A percentile compares a stretch with the other conserved stretches of the same genome.
These are phyloP conservation scores for Verticillium klebahnii DNA, from an alignment of 2,329 filamentous ascomycete genomes.

Conservation along the genomic window DNA sequence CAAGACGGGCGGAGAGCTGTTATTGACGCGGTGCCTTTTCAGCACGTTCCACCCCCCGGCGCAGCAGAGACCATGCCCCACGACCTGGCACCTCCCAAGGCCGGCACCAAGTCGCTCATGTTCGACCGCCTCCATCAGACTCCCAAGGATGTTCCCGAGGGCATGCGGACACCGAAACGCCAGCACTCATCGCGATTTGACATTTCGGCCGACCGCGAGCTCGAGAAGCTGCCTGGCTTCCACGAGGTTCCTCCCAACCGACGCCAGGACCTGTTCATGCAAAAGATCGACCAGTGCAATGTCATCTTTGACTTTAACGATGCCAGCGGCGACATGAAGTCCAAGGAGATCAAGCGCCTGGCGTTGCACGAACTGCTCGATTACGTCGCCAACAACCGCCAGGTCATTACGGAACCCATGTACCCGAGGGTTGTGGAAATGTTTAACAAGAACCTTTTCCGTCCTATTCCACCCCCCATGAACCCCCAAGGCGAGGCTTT, in stretches of 20 bases:
- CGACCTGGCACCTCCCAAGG: conserved; percentile 90
- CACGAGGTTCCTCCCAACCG: conserved; percentile 95
- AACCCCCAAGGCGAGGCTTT: conserved; percentile 98
- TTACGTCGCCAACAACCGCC: conserved; percentile 97
- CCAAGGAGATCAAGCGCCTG: conserved; percentile 97
- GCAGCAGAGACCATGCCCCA: conserved; percentile 97
- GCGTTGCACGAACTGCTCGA: conserved; percentile 94
- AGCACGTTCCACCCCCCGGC: conserved; percentile 91
- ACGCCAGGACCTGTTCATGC: conserved; percentile 96
- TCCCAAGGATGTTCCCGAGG: conserved; percentile 94
- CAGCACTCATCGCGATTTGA: conserved; percentile 98
- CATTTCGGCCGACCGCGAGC: conserved; percentile 91
- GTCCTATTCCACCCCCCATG: conserved; percentile 93
- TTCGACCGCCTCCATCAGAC: conserved; percentile 89
- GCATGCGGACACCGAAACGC: conserved; percentile 88
- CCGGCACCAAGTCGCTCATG: conserved; percentile 81
- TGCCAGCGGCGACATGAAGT: conserved; percentile 97
- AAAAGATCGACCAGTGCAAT: conserved; percentile 99
- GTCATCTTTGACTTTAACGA: conserved; percentile 99
- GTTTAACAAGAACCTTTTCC: conserved; percentile 98
- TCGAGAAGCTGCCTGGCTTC: conserved; percentile 96
- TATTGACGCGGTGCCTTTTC: conserved; percentile 1
- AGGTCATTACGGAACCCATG: conserved; percentile 98
- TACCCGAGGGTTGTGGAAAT: conserved; percentile 98
- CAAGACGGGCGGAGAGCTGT: background rate